These are phyloP conservation scores for Dryas alaskensis DNA, from an alignment of 306 rosid genomes.

Conservation along the genomic window DNA sequence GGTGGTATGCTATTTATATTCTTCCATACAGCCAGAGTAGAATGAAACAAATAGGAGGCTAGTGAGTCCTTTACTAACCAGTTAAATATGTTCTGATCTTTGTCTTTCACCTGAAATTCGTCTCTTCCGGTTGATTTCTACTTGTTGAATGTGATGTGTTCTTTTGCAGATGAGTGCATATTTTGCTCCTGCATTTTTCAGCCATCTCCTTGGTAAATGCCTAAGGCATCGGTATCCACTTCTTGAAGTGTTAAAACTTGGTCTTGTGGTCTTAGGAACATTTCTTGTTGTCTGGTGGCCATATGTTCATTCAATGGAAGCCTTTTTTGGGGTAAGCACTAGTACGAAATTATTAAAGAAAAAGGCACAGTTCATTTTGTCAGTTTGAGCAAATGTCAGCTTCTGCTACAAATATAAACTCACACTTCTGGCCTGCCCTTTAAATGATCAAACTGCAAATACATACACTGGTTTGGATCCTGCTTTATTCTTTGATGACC, in stretches of 20 bases:
- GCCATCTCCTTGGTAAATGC: constrained; percentile 85
- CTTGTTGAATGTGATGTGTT: constrained; percentile 7
- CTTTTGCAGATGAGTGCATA: constrained; percentile 84
- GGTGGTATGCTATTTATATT: not conserved
- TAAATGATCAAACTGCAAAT: not conserved
- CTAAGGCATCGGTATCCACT: constrained; percentile 61
- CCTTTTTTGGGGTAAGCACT: constrained; percentile 55
- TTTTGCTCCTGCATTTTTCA: constrained; percentile 90
- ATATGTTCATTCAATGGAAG: constrained; percentile 61
- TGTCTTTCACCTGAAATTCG: not conserved
- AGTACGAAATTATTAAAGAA: not conserved
- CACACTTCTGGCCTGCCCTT: not conserved
- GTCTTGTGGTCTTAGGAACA: constrained; percentile 70
- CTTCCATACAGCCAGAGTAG: not conserved
- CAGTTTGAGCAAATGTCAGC: no score
- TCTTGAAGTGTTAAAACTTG: constrained; percentile 70
- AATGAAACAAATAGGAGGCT: constrained; percentile 1
- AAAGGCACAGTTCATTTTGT: not conserved
- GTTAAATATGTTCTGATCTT: not conserved
- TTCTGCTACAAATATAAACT: not conserved
- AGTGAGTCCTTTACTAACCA: not conserved
- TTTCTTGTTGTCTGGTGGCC: constrained; percentile 88
- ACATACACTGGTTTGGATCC: not conserved
- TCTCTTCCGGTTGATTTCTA: not conserved
- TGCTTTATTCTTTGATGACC: not conserved